phyloP scores from a whole-genome alignment of 108 stramenopile genomes.

The Parmales sp. region DNA sequence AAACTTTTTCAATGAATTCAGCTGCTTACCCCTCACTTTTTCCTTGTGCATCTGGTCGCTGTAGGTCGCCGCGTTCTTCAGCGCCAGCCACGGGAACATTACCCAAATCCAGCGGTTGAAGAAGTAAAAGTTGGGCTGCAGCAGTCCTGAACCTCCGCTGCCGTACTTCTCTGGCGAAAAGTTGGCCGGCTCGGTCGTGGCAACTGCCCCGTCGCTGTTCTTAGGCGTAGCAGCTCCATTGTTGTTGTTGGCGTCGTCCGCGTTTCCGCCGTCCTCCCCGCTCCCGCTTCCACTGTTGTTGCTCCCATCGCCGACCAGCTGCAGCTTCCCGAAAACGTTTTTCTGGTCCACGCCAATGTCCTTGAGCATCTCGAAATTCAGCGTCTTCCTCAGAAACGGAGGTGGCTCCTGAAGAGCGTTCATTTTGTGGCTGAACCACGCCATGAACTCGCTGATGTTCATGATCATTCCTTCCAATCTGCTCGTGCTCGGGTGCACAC shows the following conservation, averaged over 20 bases:
- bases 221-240: neutral
- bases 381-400: slow-evolving; percentile 23
- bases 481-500: slow-evolving; percentile 31
- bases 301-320: neutral
- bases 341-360: slow-evolving; percentile 18
- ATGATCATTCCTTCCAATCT: slow-evolving; percentile 27
- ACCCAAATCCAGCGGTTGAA: slow-evolving; percentile 62
- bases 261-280: neutral
- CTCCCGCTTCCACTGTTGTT: neutral
- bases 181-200: neutral
- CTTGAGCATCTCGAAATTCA: slow-evolving; percentile 18
- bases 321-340: neutral
- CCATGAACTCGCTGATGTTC: slow-evolving; percentile 44
- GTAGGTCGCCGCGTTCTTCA: slow-evolving; percentile 22
- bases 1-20: neutral
- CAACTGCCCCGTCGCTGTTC: slow-evolving; percentile 3
- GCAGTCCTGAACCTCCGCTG: neutral
- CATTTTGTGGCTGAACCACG: slow-evolving; percentile 32
- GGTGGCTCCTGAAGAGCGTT: slow-evolving; percentile 13
- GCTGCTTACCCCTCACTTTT: neutral
- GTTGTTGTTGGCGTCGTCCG: neutral
- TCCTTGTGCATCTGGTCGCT: neutral
- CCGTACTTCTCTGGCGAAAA: slow-evolving; percentile 8
- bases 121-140: slow-evolving; percentile 25
- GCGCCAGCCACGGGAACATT: slow-evolving; percentile 57